Evolutionary conservation across 257 asterid species (phyloP).

Genomic region (Marsdenia floribunda): DNA sequence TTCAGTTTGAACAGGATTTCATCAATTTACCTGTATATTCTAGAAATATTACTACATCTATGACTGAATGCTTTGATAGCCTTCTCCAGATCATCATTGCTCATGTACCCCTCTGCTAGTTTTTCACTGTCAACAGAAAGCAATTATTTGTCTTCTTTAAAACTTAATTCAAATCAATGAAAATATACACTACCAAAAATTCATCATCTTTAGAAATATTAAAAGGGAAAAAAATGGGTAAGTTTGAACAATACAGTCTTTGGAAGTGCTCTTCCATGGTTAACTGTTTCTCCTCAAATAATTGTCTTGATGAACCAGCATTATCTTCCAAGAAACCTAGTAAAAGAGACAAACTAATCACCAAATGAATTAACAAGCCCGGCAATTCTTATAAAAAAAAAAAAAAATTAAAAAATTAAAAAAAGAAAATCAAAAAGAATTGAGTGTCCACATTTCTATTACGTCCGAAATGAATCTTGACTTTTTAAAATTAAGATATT

Average conservation of each 20-base stretch:
- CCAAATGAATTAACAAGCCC: background rate
- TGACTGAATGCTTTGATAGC: constrained; percentile 56
- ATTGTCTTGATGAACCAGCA: constrained; percentile 49
- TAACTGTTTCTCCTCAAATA: constrained; percentile 28
- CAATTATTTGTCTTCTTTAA: background rate
- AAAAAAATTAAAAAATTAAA: too few relatives aligned
- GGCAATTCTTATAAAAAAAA: background rate
- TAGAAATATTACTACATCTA: constrained; percentile 70
- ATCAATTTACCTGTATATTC: constrained; percentile 68
- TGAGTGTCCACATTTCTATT: too few relatives aligned
- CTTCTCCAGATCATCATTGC: constrained; percentile 75
- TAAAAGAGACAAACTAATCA: background rate
- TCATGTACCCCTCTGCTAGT: constrained; percentile 85
- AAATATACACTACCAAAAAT: constrained; percentile 5
- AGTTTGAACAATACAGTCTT: constrained; percentile 48
- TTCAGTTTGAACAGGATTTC: constrained; percentile 3
- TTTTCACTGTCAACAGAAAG: constrained; percentile 41
- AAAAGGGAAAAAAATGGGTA: background rate
- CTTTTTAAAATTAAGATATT: too few relatives aligned
- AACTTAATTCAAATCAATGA: background rate
- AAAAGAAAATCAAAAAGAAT: too few relatives aligned
- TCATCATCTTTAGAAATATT: background rate
- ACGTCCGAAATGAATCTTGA: too few relatives aligned
- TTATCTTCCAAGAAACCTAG: constrained; percentile 31
- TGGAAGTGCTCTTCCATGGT: constrained; percentile 49